Evolutionary conservation across 2,329 filamentous ascomycete genomes (phyloP).

Genomic region (Alternaria sp.): DNA sequence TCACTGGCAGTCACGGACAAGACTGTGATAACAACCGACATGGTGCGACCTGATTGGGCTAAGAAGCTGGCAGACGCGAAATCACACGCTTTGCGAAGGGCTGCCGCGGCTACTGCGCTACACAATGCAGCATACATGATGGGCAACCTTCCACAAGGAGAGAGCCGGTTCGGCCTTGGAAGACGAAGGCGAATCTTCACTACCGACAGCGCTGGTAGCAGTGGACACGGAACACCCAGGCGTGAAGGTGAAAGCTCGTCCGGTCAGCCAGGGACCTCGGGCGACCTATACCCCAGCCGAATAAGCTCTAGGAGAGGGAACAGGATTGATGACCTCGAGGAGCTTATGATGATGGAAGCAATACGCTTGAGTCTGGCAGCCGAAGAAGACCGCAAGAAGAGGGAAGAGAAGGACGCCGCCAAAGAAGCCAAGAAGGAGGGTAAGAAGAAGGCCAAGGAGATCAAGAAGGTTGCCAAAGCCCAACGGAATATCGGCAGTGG

Average conservation of each 20-base stretch:
- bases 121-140: constrained; percentile 95
- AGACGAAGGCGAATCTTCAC: constrained; percentile 58
- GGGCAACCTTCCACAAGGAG: constrained; percentile 59
- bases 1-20: constrained; percentile 83
- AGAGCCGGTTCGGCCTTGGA: constrained; percentile 59
- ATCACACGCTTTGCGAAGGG: constrained; percentile 81
- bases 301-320: constrained; percentile 62
- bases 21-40: constrained; percentile 89
- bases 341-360: constrained; percentile 98
- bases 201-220: constrained; percentile 53
- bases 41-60: constrained; percentile 91
- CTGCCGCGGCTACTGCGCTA: constrained; percentile 90
- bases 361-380: constrained; percentile 88
- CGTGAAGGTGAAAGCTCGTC: constrained; percentile 41
- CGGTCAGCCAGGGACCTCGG: constrained; percentile 41
- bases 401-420: constrained; percentile 77
- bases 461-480: constrained; percentile 72
- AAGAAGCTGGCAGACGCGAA: constrained; percentile 85
- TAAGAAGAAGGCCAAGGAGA: constrained; percentile 71
- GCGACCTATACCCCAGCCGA: constrained; percentile 50
- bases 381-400: constrained; percentile 89
- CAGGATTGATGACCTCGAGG: constrained; percentile 85
- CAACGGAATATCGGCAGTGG: constrained; percentile 66
- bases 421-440: constrained; percentile 87
- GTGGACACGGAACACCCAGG: constrained; percentile 54